phyloP scores from a whole-genome alignment of 371 early-diverging fungal genomes.

The Haplosporangium sp. region DNA sequence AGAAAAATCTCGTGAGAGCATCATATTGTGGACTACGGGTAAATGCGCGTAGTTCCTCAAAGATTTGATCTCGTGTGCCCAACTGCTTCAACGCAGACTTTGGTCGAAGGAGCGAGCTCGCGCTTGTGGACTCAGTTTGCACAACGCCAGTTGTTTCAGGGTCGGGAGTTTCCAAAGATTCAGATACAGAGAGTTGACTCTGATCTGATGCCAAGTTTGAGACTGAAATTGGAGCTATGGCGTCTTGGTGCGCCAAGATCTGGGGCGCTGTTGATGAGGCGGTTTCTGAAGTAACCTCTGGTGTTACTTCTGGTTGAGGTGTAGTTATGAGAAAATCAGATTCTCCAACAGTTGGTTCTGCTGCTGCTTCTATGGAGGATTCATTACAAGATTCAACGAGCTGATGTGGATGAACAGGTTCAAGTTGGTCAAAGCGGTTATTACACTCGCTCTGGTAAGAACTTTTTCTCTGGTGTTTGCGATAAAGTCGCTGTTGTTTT shows the following conservation, averaged over 20 bases:
- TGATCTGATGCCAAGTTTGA: background rate
- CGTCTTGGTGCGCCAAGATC: background rate
- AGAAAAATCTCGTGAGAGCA: constrained; percentile 15
- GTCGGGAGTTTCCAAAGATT: background rate
- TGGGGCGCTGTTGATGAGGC: too few species aligned
- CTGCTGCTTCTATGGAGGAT: background rate
- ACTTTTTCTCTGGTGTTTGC: constrained; percentile 1
- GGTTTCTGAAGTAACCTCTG: background rate
- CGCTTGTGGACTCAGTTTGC: too few species aligned
- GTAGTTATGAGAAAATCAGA: background rate
- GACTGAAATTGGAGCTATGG: background rate
- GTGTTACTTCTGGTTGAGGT: background rate
- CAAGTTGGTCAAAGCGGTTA: background rate
- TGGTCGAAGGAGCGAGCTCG: constrained; percentile 8
- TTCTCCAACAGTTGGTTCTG: background rate
- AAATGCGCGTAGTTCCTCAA: constrained; percentile 46
- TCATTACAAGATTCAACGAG: background rate
- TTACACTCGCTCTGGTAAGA: constrained; percentile 1
- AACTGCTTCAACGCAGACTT: constrained; percentile 41
- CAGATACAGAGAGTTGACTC: background rate
- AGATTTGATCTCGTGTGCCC: constrained; percentile 29
- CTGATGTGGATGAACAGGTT: background rate
- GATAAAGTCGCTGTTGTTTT: constrained; percentile 5
- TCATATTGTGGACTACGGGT: constrained; percentile 27
- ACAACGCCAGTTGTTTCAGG: too few species aligned